Percentiles rank a stretch among this genome's conserved stretches.
Conservation (phyloP, 2,329 filamentous ascomycete species). For the Calonectria naviculata region DNA sequence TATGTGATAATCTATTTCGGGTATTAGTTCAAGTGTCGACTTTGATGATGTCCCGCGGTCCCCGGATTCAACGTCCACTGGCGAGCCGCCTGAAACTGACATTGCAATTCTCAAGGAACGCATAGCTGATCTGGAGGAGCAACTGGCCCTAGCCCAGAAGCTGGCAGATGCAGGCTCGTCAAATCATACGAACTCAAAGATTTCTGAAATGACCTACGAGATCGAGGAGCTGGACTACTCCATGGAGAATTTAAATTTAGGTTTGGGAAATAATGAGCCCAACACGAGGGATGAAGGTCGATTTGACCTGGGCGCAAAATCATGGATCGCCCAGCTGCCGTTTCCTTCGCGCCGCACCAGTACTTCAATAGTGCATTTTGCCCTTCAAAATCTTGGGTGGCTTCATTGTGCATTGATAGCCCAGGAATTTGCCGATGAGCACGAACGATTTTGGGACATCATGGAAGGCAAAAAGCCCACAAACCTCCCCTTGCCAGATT, state of each 20-base stretch:
- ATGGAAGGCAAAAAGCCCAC: not conserved
- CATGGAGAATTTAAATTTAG: not conserved
- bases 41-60: not conserved
- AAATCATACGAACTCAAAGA: not conserved
- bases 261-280: not conserved
- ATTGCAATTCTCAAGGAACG: not conserved
- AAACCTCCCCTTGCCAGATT: not conserved
- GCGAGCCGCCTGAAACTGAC: not conserved
- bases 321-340: not conserved
- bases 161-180: not conserved
- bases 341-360: not conserved
- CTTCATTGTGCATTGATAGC: not conserved
- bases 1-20: not conserved
- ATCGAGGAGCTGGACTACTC: not conserved
- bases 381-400: not conserved
- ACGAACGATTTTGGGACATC: not conserved
- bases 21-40: not conserved
- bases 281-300: not conserved
- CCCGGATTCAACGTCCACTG: not conserved
- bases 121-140: not conserved
- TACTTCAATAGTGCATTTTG: not conserved
- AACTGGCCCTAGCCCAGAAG: not conserved
- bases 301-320: not conserved
- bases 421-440: not conserved
- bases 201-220: not conserved